Evolutionary conservation across 441 rosid genomes (phyloP), one percentile per base, ranked within the genome.

Genomic region (Monsonia emarginata): DNA sequence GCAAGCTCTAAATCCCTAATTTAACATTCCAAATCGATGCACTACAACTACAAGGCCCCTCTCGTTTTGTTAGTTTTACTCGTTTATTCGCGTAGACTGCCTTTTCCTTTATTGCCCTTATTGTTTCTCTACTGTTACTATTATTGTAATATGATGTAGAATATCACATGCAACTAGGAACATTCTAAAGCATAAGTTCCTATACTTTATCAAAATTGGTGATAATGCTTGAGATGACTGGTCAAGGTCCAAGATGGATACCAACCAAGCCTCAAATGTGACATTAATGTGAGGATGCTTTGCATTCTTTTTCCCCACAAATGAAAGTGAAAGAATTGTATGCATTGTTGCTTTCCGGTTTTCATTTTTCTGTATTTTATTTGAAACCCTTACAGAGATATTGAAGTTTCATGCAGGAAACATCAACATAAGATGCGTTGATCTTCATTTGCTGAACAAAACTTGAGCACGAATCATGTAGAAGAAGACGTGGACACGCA

Each of bases 151-250:
- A 69, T 64, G 65, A 71, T 69, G 62, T 58, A 25, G 61, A 65
- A 67, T 69, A 72, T 72, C 81, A 80, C 85, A 83, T 85, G 86
- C 81, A 70, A 69, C 75, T 76, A 36, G 83, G 84, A 82, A 84
- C 83, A 78, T 80, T 87, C 83, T 69, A 72, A 81, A 84, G 91
- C 81, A 76, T 74, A 72, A 62, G 72, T 82, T 77, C 76, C 67
- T 68, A 26, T 70, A 64, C 81, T 85, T 79, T 72, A 70, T 66
- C 38, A 59, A 44, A 63, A 72, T 73, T 52, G 63, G 44, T 38
- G 65, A 52, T 65, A 48, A 64, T 67, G 28, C 67, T 70, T 70
- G 62, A 56, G 74, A 32, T 68, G 75, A 64, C 67, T 66, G 62
- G 75, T 76, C 70, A 69, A 65, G 66, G 69, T 72, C 73, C 81